phyloP scores from a whole-genome alignment of 2,329 filamentous ascomycete genomes.

The Talaromyces marneffei region DNA sequence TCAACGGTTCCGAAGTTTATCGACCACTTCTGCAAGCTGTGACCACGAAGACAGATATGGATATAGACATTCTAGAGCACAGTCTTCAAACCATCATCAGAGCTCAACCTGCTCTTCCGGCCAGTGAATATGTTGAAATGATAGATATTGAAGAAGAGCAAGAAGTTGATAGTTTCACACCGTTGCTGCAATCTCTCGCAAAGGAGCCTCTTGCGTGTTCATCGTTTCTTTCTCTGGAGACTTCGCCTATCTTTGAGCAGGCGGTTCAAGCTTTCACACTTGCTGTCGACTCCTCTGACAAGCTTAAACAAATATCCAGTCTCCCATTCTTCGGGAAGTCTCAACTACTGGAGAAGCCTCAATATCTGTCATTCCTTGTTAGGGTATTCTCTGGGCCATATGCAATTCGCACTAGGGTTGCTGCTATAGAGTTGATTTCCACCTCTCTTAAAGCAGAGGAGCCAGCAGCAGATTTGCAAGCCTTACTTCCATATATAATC shows the following conservation, averaged over 20 bases:
- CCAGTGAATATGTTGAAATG: slow-evolving; percentile 49
- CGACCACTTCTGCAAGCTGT: slow-evolving; percentile 62
- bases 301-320: slow-evolving; percentile 30
- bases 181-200: slow-evolving; percentile 29
- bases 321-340: slow-evolving; percentile 34
- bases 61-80: slow-evolving; percentile 69
- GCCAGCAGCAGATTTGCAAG: slow-evolving; percentile 62
- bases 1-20: slow-evolving; percentile 57
- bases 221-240: slow-evolving; percentile 34
- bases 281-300: slow-evolving; percentile 27
- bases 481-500: slow-evolving; percentile 74
- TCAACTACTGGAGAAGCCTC: slow-evolving; percentile 52
- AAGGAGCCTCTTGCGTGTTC: slow-evolving; percentile 24
- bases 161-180: slow-evolving; percentile 27
- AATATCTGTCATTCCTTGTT: slow-evolving; percentile 70
- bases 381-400: slow-evolving; percentile 68
- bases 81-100: slow-evolving; percentile 66
- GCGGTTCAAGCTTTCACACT: slow-evolving; percentile 35
- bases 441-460: slow-evolving; percentile 49
- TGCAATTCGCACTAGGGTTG: slow-evolving; percentile 61
- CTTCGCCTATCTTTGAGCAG: slow-evolving; percentile 32
- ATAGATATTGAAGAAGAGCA: slow-evolving; percentile 32
- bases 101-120: slow-evolving; percentile 47
- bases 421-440: slow-evolving; percentile 62
- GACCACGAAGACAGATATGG: slow-evolving; percentile 61